A percentile compares a stretch with the other conserved stretches of the same genome.
Evolutionary conservation across 2,329 filamentous ascomycete genomes (phyloP).

Genomic region (Aspergillus pseudonomiae): DNA sequence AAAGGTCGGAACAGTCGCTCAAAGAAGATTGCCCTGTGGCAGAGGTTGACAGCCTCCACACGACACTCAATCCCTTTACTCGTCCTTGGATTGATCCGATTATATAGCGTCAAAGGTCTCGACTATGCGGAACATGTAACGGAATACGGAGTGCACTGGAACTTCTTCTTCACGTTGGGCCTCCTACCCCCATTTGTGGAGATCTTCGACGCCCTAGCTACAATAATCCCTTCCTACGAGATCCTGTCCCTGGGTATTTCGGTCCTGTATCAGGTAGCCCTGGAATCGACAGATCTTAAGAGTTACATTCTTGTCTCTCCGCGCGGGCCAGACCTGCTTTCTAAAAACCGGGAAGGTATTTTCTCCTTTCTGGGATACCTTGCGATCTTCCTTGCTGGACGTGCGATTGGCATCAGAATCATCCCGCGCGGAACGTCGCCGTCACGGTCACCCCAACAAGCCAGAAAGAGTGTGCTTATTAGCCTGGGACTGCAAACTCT

Average conservation of each 20-base stretch:
- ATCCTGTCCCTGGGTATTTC: conserved; percentile 71
- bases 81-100: conserved; percentile 74
- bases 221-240: conserved; percentile 74
- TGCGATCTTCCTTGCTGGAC: conserved; percentile 89
- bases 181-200: conserved; percentile 88
- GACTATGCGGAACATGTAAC: conserved; percentile 97
- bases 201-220: conserved; percentile 72
- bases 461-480: conserved; percentile 61
- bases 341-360: conserved; percentile 92
- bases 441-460: conserved; percentile 46
- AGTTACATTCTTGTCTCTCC: conserved; percentile 81
- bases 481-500: conserved; percentile 66
- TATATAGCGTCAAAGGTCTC: conserved; percentile 88
- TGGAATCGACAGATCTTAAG: conserved; percentile 79
- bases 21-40: conserved; percentile 47
- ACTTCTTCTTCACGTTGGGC: conserved; percentile 97
- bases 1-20: conserved; percentile 63
- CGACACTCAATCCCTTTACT: conserved; percentile 84
- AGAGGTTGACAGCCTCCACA: conserved; percentile 67
- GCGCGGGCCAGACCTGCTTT: conserved; percentile 71
- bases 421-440: conserved; percentile 64
- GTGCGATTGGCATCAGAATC: conserved; percentile 78
- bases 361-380: conserved; percentile 94
- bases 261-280: conserved; percentile 70
- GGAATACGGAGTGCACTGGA: conserved; percentile 98